Conservation (phyloP, 441 rosid genomes). For the Geranium incanum region DNA sequence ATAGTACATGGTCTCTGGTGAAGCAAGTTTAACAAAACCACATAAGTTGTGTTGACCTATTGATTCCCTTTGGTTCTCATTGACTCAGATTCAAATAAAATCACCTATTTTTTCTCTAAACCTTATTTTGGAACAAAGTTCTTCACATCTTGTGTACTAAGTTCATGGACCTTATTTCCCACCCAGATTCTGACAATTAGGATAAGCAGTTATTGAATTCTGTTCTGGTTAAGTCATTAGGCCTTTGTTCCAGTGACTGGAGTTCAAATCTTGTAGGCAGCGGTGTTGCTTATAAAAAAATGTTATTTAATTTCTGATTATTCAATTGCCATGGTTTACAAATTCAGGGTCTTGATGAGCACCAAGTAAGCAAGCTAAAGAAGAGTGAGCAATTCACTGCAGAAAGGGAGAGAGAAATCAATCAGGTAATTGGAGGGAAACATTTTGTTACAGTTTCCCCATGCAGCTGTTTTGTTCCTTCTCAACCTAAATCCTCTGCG, state of each 20-base stretch:
- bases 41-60: neutral
- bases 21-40: neutral
- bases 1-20: neutral
- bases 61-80: neutral
- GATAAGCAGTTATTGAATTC: neutral
- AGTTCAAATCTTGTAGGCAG: too few relatives aligned
- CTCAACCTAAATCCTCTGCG: neutral
- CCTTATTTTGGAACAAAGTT: neutral
- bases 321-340: neutral
- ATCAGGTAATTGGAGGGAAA: neutral
- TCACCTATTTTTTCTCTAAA: too few relatives aligned
- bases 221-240: neutral
- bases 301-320: too few relatives aligned
- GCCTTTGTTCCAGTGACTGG: too few relatives aligned
- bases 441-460: neutral
- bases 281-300: too few relatives aligned
- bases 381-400: constrained; percentile 3
- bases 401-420: constrained; percentile 5
- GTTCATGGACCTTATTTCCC: neutral
- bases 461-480: neutral
- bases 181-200: neutral
- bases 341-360: neutral
- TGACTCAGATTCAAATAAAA: neutral
- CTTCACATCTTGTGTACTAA: neutral
- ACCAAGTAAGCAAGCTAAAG: constrained; percentile 8